Base-by-base conservation (phyloP, 164 flowering plant genomes). In the Annona squamosa region DNA sequence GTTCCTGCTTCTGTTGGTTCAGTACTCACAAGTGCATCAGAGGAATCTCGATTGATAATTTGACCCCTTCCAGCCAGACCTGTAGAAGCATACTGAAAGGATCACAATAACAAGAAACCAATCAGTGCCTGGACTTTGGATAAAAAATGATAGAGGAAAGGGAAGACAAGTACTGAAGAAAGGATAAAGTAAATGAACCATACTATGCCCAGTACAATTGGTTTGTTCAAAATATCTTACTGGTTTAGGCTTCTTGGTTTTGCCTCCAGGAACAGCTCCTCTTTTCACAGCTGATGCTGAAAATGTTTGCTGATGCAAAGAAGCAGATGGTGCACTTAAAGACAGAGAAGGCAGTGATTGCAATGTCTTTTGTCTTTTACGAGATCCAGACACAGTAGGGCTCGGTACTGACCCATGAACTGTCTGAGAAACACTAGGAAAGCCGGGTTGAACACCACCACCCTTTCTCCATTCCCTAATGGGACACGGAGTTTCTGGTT, bases 401-500 rank as follows among this genome's bases (percentile, higher is more conserved):
- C 94, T 88, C 10, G 92, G 91, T 70, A 86, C 3, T 19, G 85
- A 71, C 78, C 90, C 97, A 79, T 84, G 95, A 75, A 78, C 83
- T 61, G 86, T 78, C 64, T 86, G 94, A 77, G 86, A 68, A 45
- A 84, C n/a, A 73, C 73, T 76, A 63, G 65, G 85, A 76, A 87
- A 77, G 18, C 86, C 81, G 72, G 80, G 52, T 81, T 86, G 91
- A 69, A 70, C 71, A 18, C 91, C 91, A 75, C 91, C 89, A 47
- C 82, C 74, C 78, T 88, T 81, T 76, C 98, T 90, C 99, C 98
- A 92, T 78, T 92, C 97, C 86, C 99, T 94, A 77, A 37, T 48
- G 46, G 44, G 67, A 83, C 71, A 72, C 48, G 77, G 6, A 57
- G 13, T 13, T 57, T 72, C 65, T 44, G 61, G 12, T 75, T 59